Conservation (phyloP, 1,284 basidiomycete genomes). For the Ustilago vetiveriae region DNA sequence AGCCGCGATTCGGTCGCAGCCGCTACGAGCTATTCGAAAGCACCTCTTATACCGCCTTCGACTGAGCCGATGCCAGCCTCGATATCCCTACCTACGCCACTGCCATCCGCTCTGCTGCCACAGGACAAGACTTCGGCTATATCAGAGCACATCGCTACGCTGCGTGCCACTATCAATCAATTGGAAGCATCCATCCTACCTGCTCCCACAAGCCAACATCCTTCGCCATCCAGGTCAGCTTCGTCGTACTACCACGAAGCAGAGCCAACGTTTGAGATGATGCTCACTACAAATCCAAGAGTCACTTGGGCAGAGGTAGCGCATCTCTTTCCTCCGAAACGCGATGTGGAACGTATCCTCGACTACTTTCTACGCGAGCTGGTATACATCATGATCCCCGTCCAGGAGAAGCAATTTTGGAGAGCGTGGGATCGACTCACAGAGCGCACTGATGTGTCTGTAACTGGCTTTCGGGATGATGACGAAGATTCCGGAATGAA, state of each 20-base stretch:
- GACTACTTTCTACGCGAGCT: constrained; percentile 29
- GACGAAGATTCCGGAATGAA: background rate
- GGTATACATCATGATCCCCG: constrained; percentile 35
- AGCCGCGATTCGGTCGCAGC: background rate
- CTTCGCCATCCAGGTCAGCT: background rate
- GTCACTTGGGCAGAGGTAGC: constrained; percentile 23
- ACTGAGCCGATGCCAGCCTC: background rate
- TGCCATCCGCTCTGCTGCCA: background rate
- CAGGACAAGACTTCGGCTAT: constrained; percentile 1
- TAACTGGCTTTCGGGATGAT: background rate
- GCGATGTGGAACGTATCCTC: constrained; percentile 26
- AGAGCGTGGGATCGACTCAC: constrained; percentile 15
- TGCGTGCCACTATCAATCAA: constrained; percentile 12
- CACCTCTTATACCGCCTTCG: background rate
- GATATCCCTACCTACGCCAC: background rate
- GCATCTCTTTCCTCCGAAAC: constrained; percentile 28
- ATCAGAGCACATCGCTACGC: constrained; percentile 21
- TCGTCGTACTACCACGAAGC: background rate
- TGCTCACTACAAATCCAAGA: constrained; percentile 5
- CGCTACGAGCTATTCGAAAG: background rate
- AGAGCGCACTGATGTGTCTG: background rate
- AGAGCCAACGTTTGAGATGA: background rate
- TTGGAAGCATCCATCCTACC: constrained; percentile 16
- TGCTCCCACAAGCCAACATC: background rate
- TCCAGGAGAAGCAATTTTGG: constrained; percentile 39